Base-by-base conservation (phyloP, 1,284 basidiomycete genomes). In the Meira nashicola region DNA sequence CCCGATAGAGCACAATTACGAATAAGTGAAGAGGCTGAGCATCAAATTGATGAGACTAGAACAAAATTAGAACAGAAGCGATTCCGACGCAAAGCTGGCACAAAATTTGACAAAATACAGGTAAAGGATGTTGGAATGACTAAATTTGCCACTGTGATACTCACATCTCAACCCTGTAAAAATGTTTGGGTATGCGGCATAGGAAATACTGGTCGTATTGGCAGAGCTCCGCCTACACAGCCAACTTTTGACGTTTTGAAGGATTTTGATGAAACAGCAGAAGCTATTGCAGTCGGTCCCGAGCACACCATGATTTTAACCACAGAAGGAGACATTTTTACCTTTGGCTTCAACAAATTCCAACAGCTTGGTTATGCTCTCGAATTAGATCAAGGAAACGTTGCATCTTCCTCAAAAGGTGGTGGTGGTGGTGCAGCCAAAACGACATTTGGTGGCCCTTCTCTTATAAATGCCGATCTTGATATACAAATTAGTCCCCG, bases 251-350 rank as follows among this genome's bases (percentile, higher is more conserved):
- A 88, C 21, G 85, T 86, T 0, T 80, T 92, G 14, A 79, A 84
- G 1, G 85, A 86, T 59, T 82, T 82, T 11, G 77, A 83, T 41
- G 82, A 83, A 54, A 76, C 82, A 1, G 81, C 85, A 2, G 55
- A 49, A 2, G 51, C 51, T 3, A 84, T 96, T 47, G 90, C 92
- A 0, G 82, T 93, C 1, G 94, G 89, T 1, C 92, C 92, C 74
- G 94, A 98, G 72, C 95, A 98, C 77, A 94, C 93, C 0, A 83
- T 97, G 19, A 88, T 87, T 0, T 82, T 97, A 40, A 92, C 91
- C 0, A 83, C 82, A 9, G 77, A 83, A 0, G 93, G 94, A 3
- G 89, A 91, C 68, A 85, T 97, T 8, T 85, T 88, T 50, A 91
- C 88, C 5, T 98, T 92, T 87, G 95, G 94, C 3, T 79, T 90